Evolutionary conservation across 805 yeast genomes (phyloP), one percentile per base, ranked within the genome.

Genomic region (Hanseniaspora jakobsenii): DNA sequence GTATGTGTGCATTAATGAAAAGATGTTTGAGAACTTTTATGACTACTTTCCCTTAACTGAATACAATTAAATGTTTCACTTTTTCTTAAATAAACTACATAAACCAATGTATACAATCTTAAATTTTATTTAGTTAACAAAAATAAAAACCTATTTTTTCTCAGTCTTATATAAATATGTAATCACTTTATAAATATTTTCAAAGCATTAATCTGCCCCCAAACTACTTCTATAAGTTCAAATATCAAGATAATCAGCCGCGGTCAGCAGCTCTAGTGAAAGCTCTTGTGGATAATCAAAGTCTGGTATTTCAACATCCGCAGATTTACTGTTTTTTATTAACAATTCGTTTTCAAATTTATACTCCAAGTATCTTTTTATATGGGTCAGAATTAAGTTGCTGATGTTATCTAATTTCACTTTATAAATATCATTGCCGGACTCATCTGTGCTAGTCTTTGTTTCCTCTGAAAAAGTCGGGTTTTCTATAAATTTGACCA

Each of bases 211-310:
- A n/a, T n/a, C n/a, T n/a, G n/a, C n/a, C n/a, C n/a, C n/a, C n/a
- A n/a, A n/a, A n/a, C n/a, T n/a, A n/a, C n/a, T n/a, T 13, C 4
- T 21, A 24, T 5, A 17, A 7, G 26, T 27, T 46, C 50, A 55
- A 44, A 61, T 53, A 51, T 55, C 52, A 41, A 61, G 50, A 58
- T 75, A 89, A 58, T 91, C 98, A 2, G 97, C 95, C 21, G 94
- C 95, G 29, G 91, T 89, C 36, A 91, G 62, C 52, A 89, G 64
- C 57, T 91, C 97, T 49, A 89, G 65, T 0, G 97, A 95, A 75
- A 89, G 72, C 52, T 85, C 96, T 0, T 96, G 87, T 1, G 97
- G 95, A 2, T 91, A 75, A 29, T 81, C 81, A 61, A 91, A 91
- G 45, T 82, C 91, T 0, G 95, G 94, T 6, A 81, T 73, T 39